Evolutionary conservation across 2,329 filamentous ascomycete species (phyloP), one percentile per base, ranked within the genome.

Genomic region (Trichocomaceae sp.): DNA sequence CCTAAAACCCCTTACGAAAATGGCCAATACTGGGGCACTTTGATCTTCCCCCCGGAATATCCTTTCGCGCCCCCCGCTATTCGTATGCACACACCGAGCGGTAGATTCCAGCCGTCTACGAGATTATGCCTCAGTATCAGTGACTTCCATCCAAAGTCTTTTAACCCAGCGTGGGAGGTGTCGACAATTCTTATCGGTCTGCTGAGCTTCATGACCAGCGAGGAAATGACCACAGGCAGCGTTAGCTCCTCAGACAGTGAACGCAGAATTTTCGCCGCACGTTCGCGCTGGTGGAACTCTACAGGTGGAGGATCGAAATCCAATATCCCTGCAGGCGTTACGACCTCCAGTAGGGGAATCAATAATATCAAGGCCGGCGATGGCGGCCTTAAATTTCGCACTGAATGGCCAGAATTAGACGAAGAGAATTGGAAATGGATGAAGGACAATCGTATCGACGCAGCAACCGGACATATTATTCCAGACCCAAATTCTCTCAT

Each of bases 151-250:
- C 93, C 93, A 3, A 95, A 95, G 72, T 92, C 87, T 26, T 99
- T 97, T 78, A 99, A 99, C 70, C 93, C 93, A 1, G 91, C 93
- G 1, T 99, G 93, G 93, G 92, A 96, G 67, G 93, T 99, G 7
- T 92, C 87, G 53, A 99, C 93, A 0, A 99, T 99, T 60, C 77
- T 99, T 15, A 95, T 95, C 54, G 93, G 93, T 9, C 81, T 99
- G 26, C 78, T 97, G 59, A 95, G 88, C 39, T 99, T 99, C 74
- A 99, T 99, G 93, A 97, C 92, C 2, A 90, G 88, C 61, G 92
- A 99, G 68, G 93, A 99, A 76, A 96, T 97, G 87, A 99, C 93
- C 0, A 97, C 93, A 0, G 93, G 93, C 2, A 91, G 86, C 29
- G 83, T 99, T 29, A 85, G 86, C 5, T 88, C 85, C 17, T 86